Percentiles rank a stretch among this genome's conserved stretches.
Conservation (phyloP, 2,329 filamentous ascomycete genomes). For the Graphiopsis chlorocephala region DNA sequence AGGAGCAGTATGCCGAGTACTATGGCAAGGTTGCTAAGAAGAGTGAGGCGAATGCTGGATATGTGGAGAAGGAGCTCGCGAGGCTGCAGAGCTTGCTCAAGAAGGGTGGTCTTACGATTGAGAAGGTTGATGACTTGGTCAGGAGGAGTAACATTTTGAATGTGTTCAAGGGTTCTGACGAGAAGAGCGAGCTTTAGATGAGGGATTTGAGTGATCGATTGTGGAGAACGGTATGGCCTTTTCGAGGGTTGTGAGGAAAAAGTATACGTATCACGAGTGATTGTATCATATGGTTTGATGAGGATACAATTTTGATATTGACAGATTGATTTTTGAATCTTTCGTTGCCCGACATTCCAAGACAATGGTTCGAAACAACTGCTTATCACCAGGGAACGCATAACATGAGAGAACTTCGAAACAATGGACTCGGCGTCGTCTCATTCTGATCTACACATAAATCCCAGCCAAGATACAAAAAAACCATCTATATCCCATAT, state of each 20-base stretch:
- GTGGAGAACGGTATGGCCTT: background rate
- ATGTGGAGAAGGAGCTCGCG: constrained; percentile 79
- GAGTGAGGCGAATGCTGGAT: constrained; percentile 71
- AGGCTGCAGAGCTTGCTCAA: constrained; percentile 75
- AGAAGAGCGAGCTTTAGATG: constrained; percentile 35
- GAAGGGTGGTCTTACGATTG: constrained; percentile 79
- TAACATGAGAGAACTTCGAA: no score
- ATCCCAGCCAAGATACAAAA: no score
- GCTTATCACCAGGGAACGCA: no score
- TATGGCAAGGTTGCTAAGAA: constrained; percentile 91
- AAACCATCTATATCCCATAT: no score
- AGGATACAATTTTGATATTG: background rate
- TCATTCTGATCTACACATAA: no score
- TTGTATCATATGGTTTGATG: background rate
- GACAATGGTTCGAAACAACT: background rate
- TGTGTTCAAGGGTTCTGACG: constrained; percentile 61
- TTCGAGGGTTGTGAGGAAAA: background rate
- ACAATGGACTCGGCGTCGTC: no score
- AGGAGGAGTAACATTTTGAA: constrained; percentile 84
- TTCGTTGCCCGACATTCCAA: background rate
- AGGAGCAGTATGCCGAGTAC: constrained; percentile 86
- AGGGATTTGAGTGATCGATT: background rate
- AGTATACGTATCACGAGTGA: background rate
- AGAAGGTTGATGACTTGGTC: constrained; percentile 86
- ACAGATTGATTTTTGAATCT: background rate